Evolutionary conservation across 495 filamentous ascomycete species (phyloP).

Genomic region (Penicillium canescens): DNA sequence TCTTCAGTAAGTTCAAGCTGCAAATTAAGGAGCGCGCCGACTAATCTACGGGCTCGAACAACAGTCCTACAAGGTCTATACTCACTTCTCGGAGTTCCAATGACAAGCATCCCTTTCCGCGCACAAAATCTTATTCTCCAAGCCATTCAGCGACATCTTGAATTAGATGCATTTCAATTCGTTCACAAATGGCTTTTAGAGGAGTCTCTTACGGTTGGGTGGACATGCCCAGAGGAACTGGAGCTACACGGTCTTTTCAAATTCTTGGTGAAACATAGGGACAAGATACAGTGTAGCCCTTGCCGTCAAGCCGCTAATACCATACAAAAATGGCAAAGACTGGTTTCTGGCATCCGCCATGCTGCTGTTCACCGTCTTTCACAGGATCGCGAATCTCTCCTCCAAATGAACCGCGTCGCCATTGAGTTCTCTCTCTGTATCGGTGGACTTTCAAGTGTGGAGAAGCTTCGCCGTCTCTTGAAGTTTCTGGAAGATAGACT

Average conservation of each 20-base stretch:
- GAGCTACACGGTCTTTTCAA: background rate
- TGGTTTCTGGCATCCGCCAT: slow-evolving; percentile 4
- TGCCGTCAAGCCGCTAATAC: background rate
- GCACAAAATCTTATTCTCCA: background rate
- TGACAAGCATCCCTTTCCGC: too few relatives aligned
- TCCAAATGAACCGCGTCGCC: too few relatives aligned
- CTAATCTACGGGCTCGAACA: too few relatives aligned
- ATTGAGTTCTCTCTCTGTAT: too few relatives aligned
- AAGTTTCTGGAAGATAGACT: too few relatives aligned
- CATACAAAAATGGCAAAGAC: background rate
- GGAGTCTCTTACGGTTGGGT: background rate
- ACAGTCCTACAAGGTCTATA: too few relatives aligned
- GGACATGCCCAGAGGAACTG: background rate
- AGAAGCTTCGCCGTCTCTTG: too few relatives aligned
- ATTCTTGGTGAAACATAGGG: background rate
- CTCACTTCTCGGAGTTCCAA: too few relatives aligned
- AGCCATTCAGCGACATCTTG: background rate
- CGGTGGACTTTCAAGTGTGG: too few relatives aligned
- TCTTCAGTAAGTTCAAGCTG: too few relatives aligned
- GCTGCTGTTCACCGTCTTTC: slow-evolving; percentile 2
- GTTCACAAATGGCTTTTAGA: background rate
- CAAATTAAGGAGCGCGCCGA: too few relatives aligned
- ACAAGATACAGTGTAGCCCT: background rate
- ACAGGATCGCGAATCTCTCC: too few relatives aligned
- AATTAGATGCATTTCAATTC: background rate